Evolutionary conservation across 1,139 yeast species (phyloP), one percentile per base, ranked within the genome.

Genomic region (Taiozyma sp.): DNA sequence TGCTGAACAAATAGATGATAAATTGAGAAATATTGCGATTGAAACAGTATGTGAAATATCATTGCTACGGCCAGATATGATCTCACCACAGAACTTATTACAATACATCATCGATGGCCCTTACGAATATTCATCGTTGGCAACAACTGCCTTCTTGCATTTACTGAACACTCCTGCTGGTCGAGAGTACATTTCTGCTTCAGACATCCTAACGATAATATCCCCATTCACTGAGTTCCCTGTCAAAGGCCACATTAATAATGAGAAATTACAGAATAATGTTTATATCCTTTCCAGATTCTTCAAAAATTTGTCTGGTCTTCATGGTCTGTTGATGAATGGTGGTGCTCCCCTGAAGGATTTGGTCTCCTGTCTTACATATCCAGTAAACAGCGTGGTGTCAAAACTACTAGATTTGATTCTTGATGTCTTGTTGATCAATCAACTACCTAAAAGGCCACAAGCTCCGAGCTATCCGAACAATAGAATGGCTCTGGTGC

Each of bases 261-360:
- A 71, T 3, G 87, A 82, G 32, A 79, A 75, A 56, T 68, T 88
- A 34, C 85, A 84, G 53, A 78, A 77, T 55, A 71, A 82, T n/a
- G 80, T 93, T 0, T 75, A 79, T 45, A 72, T 88, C 13, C 67
- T 91, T 4, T 71, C 88, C 0, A 66, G 78, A 3, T 68, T 88
- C 30, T 68, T 93, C 47, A 85, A 88, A 54, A 77, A 82, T 45
- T 86, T 95, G 81, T 76, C 87, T 21, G 99, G 99, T 0, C 64
- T 90, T 13, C 76, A 86, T 56, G 79, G 86, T 9, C 79, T 85
- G 58, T 76, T 88, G 0, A 74, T 79, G 50, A 73, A 83, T 57
- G 68, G 80, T 52, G 85, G 81, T 58, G 73, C 73, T 49, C 77
- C 85, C 32, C 61, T 93, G 21, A 71, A 70, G 44, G 81, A 81